Evolutionary conservation across 164 flowering plant species (phyloP).

Genomic region (Aristolochia californica): DNA sequence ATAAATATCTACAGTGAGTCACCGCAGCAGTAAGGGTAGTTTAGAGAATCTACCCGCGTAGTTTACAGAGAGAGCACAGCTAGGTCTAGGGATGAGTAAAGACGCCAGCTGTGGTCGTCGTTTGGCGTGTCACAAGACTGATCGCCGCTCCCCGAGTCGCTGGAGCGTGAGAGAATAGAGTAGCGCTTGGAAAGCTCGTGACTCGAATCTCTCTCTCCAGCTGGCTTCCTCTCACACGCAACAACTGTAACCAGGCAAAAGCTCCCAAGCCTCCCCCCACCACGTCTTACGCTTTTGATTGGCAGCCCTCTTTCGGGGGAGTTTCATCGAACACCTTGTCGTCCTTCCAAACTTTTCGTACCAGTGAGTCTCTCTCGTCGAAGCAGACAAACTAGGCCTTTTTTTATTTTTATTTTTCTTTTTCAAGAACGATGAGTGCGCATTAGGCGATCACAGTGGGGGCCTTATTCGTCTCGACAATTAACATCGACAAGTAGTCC

Average conservation of each 20-base stretch:
- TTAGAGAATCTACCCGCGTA: neutral
- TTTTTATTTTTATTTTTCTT: too few relatives aligned
- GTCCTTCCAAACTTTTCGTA: neutral
- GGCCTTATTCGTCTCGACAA: neutral
- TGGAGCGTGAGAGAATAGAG: neutral
- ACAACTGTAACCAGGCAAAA: neutral
- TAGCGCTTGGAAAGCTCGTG: neutral
- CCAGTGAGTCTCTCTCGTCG: neutral
- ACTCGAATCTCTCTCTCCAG: constrained; percentile 1
- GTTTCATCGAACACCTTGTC: neutral
- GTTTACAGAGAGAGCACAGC: neutral
- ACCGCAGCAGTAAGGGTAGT: neutral
- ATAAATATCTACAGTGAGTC: neutral
- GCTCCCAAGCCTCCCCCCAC: neutral
- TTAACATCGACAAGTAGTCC: neutral
- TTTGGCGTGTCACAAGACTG: neutral
- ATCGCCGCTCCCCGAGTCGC: neutral
- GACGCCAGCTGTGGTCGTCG: neutral
- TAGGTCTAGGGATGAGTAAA: neutral
- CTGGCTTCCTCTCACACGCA: neutral
- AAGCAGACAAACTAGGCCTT: neutral
- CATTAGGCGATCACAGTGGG: too few relatives aligned
- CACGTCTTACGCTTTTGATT: neutral
- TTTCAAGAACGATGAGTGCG: too few relatives aligned
- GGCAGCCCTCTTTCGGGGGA: neutral